Conservation (phyloP, 1,284 basidiomycete genomes). For the Xanthoconium separans region DNA sequence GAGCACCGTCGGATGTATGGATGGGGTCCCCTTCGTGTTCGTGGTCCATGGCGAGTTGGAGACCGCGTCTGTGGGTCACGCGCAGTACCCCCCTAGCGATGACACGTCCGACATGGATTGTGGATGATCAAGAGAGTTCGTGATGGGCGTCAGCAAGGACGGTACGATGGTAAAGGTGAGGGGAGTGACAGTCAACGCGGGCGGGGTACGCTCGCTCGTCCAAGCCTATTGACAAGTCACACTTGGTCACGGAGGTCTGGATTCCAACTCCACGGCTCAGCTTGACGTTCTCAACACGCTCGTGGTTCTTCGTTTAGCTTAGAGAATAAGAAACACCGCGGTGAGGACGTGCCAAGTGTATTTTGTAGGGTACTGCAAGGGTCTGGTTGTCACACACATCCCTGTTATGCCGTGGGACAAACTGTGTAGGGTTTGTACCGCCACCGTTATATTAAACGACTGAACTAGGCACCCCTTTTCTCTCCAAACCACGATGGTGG, state of each 20-base stretch:
- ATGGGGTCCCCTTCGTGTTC: constrained; percentile 75
- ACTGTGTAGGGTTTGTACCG: too few species aligned
- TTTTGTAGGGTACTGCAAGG: too few species aligned
- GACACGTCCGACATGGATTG: constrained; percentile 11
- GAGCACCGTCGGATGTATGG: constrained; percentile 50
- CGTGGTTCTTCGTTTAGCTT: too few species aligned
- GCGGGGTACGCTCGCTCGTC: constrained; percentile 60
- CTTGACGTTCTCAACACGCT: too few species aligned
- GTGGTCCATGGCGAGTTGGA: constrained; percentile 90
- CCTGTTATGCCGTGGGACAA: too few species aligned
- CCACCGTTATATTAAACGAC: background rate
- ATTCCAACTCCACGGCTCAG: too few species aligned
- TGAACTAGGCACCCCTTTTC: background rate
- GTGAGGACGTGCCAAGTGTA: too few species aligned
- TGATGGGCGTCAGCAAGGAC: background rate
- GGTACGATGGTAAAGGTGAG: background rate
- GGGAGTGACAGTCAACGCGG: constrained; percentile 77
- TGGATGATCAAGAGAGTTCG: too few species aligned
- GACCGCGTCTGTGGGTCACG: constrained; percentile 74
- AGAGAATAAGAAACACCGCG: too few species aligned
- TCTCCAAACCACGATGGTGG: constrained; percentile 1
- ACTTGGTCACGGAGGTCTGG: too few species aligned
- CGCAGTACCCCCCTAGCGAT: constrained; percentile 87
- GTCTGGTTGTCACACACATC: too few species aligned
- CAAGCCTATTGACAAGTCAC: too few species aligned